Percentiles rank a stretch among this genome's conserved stretches.
Evolutionary conservation across 2,329 filamentous ascomycete species (phyloP).

Genomic region (Trichophyton mentagrophytes): DNA sequence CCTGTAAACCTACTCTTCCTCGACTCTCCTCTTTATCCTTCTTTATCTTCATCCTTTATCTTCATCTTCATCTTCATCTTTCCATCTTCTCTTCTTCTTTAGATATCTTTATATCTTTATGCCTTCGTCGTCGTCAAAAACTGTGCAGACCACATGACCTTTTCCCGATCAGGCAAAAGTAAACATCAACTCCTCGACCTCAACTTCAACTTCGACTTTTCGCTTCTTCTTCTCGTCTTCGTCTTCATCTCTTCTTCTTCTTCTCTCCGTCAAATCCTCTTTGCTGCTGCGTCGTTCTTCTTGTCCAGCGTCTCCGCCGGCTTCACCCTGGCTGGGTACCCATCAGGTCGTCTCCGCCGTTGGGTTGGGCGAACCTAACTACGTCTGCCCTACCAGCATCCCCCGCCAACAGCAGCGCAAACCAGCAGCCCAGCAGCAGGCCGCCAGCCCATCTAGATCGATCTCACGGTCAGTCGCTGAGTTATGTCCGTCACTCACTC

Average conservation of each 20-base stretch:
- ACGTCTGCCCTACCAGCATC: neutral
- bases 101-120: neutral
- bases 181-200: neutral
- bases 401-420: neutral
- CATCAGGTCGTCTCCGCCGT: neutral
- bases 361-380: neutral
- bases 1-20: no score
- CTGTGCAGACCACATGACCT: neutral
- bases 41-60: neutral
- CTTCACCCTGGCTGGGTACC: neutral
- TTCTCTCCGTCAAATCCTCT: neutral
- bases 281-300: neutral
- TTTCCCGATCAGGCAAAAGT: neutral
- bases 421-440: neutral
- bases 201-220: constrained; percentile 1
- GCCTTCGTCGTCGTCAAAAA: neutral
- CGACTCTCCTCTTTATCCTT: neutral
- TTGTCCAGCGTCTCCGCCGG: neutral
- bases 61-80: neutral
- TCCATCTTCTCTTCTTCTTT: neutral
- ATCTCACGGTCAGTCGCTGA: no score
- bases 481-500: neutral
- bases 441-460: neutral
- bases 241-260: neutral
- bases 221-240: neutral